phyloP scores from a whole-genome alignment of 139 green algal genomes.

The Coelastrella sp. region DNA sequence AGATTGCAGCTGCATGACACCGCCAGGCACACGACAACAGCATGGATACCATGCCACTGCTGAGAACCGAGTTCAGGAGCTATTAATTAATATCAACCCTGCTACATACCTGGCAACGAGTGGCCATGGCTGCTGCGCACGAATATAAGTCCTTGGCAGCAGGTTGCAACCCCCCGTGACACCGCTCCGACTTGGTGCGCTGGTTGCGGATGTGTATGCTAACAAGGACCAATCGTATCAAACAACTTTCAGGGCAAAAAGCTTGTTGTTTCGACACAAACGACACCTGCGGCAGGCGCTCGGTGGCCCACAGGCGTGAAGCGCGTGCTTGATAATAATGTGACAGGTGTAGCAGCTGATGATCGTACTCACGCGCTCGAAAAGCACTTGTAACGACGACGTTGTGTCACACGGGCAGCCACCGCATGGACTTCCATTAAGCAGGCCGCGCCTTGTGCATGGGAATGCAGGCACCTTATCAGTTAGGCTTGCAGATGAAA shows the following conservation, averaged over 20 bases:
- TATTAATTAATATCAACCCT: neutral
- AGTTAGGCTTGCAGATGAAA: too few species aligned
- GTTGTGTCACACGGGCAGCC: neutral
- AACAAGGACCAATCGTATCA: neutral
- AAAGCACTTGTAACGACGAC: neutral
- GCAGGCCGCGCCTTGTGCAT: neutral
- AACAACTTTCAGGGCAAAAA: neutral
- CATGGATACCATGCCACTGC: too few species aligned
- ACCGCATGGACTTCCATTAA: neutral
- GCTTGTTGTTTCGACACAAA: neutral
- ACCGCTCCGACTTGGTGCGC: too few species aligned
- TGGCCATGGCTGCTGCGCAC: conserved; percentile 3
- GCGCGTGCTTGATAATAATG: too few species aligned
- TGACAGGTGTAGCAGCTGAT: too few species aligned
- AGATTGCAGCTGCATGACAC: too few species aligned
- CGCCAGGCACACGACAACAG: too few species aligned
- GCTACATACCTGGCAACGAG: conserved; percentile 29
- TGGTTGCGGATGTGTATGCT: too few species aligned
- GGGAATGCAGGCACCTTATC: too few species aligned
- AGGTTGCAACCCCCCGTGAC: too few species aligned
- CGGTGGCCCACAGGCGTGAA: neutral
- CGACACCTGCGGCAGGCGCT: neutral
- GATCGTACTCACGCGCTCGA: neutral
- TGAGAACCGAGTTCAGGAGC: too few species aligned
- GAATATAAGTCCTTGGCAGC: neutral